phyloP scores from a whole-genome alignment of 805 yeast genomes.

The Teunomyces funiuensis region DNA sequence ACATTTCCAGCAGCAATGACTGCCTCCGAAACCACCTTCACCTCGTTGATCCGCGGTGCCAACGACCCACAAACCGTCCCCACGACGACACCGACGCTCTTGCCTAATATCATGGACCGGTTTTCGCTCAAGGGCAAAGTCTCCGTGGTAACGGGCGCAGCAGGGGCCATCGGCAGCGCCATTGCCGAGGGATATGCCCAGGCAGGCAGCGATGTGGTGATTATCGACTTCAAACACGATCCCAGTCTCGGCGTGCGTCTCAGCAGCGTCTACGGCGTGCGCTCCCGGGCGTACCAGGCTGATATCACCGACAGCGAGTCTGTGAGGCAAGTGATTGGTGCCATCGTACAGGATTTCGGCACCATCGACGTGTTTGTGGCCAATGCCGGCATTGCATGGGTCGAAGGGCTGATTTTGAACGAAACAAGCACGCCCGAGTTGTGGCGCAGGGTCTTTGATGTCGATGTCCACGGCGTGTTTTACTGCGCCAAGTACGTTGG shows the following conservation, averaged over 20 bases:
- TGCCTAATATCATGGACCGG: constrained; percentile 57
- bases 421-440: constrained; percentile 36
- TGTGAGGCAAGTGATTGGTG: constrained; percentile 49
- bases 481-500: constrained; percentile 46
- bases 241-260: constrained; percentile 55
- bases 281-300: constrained; percentile 65
- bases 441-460: constrained; percentile 38
- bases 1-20: background rate
- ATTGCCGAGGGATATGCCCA: constrained; percentile 82
- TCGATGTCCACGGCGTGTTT: constrained; percentile 42
- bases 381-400: constrained; percentile 69
- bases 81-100: constrained; percentile 51
- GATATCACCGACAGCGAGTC: constrained; percentile 48
- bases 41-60: background rate
- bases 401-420: constrained; percentile 44
- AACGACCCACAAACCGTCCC: constrained; percentile 36
- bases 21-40: background rate
- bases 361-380: constrained; percentile 82
- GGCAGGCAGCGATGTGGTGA: constrained; percentile 82
- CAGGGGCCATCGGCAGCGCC: constrained; percentile 78
- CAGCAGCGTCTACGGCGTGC: constrained; percentile 57
- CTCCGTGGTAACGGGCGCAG: constrained; percentile 82
- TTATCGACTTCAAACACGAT: constrained; percentile 63
- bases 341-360: constrained; percentile 68
- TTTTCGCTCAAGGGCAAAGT: constrained; percentile 80